These are phyloP conservation scores for Moelleriella libera DNA, from an alignment of 2,329 filamentous ascomycete genomes.

Conservation along the genomic window DNA sequence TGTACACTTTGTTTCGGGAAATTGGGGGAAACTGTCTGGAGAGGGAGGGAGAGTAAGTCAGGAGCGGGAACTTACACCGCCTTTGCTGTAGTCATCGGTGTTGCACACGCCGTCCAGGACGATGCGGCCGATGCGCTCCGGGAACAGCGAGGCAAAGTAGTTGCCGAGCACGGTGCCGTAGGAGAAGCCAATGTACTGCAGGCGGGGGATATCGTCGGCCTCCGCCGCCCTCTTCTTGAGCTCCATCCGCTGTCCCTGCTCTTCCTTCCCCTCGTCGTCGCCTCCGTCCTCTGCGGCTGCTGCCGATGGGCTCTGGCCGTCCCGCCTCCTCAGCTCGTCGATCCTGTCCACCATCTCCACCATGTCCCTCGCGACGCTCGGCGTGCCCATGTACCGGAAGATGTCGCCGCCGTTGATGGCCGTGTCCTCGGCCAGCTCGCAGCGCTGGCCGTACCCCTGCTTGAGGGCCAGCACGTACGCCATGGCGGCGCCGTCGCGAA, in stretches of 20 bases:
- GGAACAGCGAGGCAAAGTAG: slow-evolving; percentile 21
- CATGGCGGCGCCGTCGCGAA: slow-evolving; percentile 8
- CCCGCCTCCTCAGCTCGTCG: slow-evolving; percentile 15
- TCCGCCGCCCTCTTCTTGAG: slow-evolving; percentile 4
- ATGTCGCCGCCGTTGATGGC: slow-evolving; percentile 11
- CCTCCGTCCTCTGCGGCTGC: neutral
- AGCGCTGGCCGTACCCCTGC: slow-evolving; percentile 14
- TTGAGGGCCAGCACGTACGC: slow-evolving; percentile 12
- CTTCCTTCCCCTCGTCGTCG: neutral
- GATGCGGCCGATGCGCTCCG: slow-evolving; percentile 23
- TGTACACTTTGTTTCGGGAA: too few relatives aligned
- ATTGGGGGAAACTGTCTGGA: too few relatives aligned
- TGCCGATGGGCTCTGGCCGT: neutral
- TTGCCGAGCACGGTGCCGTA: slow-evolving; percentile 25
- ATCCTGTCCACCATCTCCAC: slow-evolving; percentile 27
- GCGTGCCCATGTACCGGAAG: slow-evolving; percentile 18
- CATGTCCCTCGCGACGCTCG: slow-evolving; percentile 27
- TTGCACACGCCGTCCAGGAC: slow-evolving; percentile 25
- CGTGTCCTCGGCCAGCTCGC: slow-evolving; percentile 7
- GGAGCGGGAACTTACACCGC: slow-evolving; percentile 13
- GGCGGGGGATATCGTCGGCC: slow-evolving; percentile 4
- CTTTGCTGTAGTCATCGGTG: slow-evolving; percentile 19
- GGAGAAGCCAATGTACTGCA: slow-evolving; percentile 36
- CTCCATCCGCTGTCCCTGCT: slow-evolving; percentile 1
- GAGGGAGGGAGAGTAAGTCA: neutral